A percentile compares a stretch with the other conserved stretches of the same genome.
These are phyloP conservation scores for Yamadazyma friedrichii DNA, from an alignment of 1,139 yeast species.

Conservation along the genomic window DNA sequence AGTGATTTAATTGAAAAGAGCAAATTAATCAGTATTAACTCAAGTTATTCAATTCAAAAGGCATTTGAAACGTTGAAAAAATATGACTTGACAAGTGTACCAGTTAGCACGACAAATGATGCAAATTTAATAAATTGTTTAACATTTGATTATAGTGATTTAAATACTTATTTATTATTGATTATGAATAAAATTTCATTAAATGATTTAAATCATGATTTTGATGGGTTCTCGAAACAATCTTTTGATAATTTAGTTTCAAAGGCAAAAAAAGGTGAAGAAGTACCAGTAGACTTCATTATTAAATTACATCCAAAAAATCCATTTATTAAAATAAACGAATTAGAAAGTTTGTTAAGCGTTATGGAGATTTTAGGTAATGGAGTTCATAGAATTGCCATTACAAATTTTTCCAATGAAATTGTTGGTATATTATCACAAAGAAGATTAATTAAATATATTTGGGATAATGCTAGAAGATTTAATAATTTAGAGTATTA, in stretches of 20 bases:
- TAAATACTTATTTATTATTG: conserved; percentile 76
- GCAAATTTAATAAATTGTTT: conserved; percentile 58
- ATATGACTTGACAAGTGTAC: conserved; percentile 79
- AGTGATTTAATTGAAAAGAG: conserved; percentile 76
- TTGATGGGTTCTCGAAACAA: conserved; percentile 27
- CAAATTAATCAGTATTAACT: conserved; percentile 67
- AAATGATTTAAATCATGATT: conserved; percentile 31
- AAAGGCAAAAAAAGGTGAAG: conserved; percentile 62
- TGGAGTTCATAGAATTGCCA: conserved; percentile 92
- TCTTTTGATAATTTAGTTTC: conserved; percentile 13
- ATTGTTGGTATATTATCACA: conserved; percentile 85
- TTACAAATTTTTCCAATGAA: conserved; percentile 49
- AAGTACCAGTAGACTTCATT: conserved; percentile 79
- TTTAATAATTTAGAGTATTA: conserved; percentile 78
- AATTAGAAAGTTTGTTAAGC: conserved; percentile 61
- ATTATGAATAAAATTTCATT: conserved; percentile 65
- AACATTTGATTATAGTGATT: conserved; percentile 89
- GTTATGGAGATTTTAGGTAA: conserved; percentile 86
- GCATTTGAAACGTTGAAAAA: conserved; percentile 78
- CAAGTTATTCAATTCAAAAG: conserved; percentile 68
- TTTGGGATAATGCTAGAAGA: conserved; percentile 90
- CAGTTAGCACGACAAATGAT: conserved; percentile 50
- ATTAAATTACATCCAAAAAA: conserved; percentile 80
- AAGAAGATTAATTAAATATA: conserved; percentile 73
- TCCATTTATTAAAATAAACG: conserved; percentile 75